These are phyloP conservation scores for Pseudogymnoascus sp. DNA, from an alignment of 2,329 filamentous ascomycete species.

Conservation along the genomic window DNA sequence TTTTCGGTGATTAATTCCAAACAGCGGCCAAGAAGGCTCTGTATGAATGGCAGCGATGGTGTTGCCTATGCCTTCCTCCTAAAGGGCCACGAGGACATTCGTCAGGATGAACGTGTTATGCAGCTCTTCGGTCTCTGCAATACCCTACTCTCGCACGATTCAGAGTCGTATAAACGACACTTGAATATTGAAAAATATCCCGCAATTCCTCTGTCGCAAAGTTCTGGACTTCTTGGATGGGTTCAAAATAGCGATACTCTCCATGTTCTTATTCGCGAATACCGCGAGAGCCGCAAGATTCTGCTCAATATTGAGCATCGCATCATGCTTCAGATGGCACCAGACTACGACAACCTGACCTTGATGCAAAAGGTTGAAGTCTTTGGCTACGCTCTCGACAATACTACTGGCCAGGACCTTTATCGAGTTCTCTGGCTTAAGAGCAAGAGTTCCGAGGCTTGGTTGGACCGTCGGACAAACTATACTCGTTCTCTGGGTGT, in stretches of 20 bases:
- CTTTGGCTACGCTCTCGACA: constrained; percentile 97
- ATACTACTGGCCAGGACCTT: constrained; percentile 95
- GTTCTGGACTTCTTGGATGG: constrained; percentile 91
- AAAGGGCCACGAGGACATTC: constrained; percentile 99
- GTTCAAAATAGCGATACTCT: constrained; percentile 96
- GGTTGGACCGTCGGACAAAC: constrained; percentile 96
- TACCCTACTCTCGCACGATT: constrained; percentile 85
- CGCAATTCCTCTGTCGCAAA: constrained; percentile 93
- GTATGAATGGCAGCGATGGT: constrained; percentile 81
- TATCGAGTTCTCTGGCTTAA: constrained; percentile 98
- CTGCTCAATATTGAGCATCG: constrained; percentile 98
- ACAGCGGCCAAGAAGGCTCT: constrained; percentile 85
- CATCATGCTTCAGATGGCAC: constrained; percentile 99
- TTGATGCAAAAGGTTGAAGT: constrained; percentile 99
- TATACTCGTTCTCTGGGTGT: constrained; percentile 95
- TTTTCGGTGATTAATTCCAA: constrained; percentile 94
- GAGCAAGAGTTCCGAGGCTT: constrained; percentile 95
- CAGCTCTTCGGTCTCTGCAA: constrained; percentile 97
- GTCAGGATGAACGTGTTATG: constrained; percentile 98
- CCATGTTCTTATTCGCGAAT: constrained; percentile 93
- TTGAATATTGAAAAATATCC: constrained; percentile 93
- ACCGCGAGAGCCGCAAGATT: constrained; percentile 94
- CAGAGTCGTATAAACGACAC: constrained; percentile 94
- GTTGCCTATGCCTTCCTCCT: constrained; percentile 78
- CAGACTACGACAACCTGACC: constrained; percentile 96